These are phyloP conservation scores for Achaetomium macrosporum DNA, from an alignment of 2,329 filamentous ascomycete species.

Conservation along the genomic window DNA sequence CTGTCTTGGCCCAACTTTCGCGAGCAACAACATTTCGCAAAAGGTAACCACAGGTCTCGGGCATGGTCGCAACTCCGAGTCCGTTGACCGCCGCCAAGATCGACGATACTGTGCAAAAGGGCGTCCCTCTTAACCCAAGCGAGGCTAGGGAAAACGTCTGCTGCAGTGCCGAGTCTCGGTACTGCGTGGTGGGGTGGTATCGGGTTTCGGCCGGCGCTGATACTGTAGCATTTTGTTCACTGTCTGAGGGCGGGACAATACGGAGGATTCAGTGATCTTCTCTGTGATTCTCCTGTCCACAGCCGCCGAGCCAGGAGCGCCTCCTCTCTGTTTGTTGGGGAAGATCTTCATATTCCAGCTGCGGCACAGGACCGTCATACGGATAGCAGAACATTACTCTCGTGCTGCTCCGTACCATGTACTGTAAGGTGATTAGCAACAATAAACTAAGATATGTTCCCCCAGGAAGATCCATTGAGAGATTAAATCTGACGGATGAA, in stretches of 20 bases:
- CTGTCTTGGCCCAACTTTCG: background rate
- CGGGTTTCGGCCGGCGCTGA: background rate
- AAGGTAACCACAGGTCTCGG: background rate
- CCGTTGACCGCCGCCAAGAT: constrained; percentile 8
- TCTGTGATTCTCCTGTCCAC: background rate
- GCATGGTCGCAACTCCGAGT: constrained; percentile 7
- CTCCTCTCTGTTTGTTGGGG: background rate
- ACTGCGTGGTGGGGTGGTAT: constrained; percentile 10
- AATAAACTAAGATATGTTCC: too few relatives aligned
- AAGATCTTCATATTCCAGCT: background rate
- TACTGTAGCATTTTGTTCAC: background rate
- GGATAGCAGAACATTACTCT: background rate
- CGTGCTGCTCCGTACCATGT: too few relatives aligned
- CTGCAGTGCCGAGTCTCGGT: constrained; percentile 12
- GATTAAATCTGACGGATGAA: too few relatives aligned
- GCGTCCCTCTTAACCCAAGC: background rate
- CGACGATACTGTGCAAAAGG: background rate
- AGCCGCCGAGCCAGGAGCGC: too few relatives aligned
- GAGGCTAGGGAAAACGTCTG: background rate
- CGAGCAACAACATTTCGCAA: background rate
- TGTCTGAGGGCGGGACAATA: background rate
- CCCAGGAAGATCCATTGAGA: too few relatives aligned
- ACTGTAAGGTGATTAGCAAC: too few relatives aligned
- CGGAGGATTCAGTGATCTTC: background rate
- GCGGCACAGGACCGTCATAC: background rate